Evolutionary conservation across 768 basidiomycete species (phyloP), one percentile per base, ranked within the genome.

Genomic region (Stropharia rugosoannulata): DNA sequence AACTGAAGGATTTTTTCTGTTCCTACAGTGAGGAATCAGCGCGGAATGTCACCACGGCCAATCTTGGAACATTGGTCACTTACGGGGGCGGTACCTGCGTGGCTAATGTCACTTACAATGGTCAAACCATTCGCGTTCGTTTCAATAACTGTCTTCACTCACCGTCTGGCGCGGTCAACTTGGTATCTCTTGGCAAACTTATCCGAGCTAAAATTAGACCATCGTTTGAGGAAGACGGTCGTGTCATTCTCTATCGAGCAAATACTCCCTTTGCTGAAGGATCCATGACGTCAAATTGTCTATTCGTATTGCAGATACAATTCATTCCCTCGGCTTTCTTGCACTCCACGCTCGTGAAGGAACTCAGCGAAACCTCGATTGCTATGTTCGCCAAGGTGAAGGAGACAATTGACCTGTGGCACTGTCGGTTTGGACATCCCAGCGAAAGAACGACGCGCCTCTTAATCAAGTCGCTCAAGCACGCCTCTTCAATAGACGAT

Each of bases 121-220:
- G 42, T 7, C 19, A n/a, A 35, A 27, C 27, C 1, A 38, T 36
- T 19, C 25, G 27, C 13, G 3, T 57, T 8, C 16, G 36, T 3
- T 35, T 57, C 4, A 5, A 27, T 4, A 32, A 57, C 32, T 57
- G 56, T 15, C 51, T 57, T 5, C 56, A 57, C 36, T 39, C 56
- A 6, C 40, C 56, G 4, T 3, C 2, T 10, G 42, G 49, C 8
- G 11, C n/a, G 2, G 8, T 51, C 2, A 57, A 57, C 35, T 29
- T 57, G 0, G 16, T 57, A 1, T 57, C 56, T 15, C 32, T 52
- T 19, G 56, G 56, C 3, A 4, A 35, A 13, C 19, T 53, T 1
- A 22, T 44, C 19, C 5, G 13, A 1, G 16, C 19, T 12, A 38
- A 38, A 9, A 44, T 32, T 13, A 1, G n/a, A 1, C 12, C 12